These are phyloP conservation scores for Taiozyma sp. DNA, from an alignment of 1,139 yeast species.

Conservation along the genomic window DNA sequence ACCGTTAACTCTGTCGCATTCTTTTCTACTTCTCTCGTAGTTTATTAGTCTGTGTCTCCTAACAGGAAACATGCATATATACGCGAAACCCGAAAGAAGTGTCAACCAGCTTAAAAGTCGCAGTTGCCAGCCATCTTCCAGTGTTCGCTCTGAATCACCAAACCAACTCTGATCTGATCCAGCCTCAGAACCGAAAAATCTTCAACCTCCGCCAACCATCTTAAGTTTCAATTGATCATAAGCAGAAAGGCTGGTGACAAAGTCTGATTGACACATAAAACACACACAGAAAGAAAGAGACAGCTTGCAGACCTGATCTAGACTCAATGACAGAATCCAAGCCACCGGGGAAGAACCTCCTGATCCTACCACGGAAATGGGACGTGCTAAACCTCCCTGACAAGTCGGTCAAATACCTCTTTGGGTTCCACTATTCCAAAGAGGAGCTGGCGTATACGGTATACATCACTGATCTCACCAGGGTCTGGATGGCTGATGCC, in stretches of 20 bases:
- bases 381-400: slow-evolving; percentile 8
- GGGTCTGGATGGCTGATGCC: slow-evolving; percentile 21
- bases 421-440: slow-evolving; percentile 16
- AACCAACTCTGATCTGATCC: neutral
- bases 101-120: neutral
- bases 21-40: neutral
- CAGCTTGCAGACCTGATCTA: neutral
- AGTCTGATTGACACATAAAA: neutral
- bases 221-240: neutral
- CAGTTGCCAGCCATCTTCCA: neutral
- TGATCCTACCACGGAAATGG: slow-evolving; percentile 21
- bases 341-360: neutral
- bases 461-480: slow-evolving; percentile 19
- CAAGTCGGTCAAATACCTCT: slow-evolving; percentile 9
- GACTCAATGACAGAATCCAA: neutral
- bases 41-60: neutral
- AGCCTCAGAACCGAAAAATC: neutral
- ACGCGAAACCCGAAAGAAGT: neutral
- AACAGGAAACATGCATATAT: neutral
- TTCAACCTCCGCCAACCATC: neutral
- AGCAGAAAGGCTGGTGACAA: neutral
- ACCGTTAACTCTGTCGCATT: neutral
- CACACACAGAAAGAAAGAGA: neutral
- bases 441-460: slow-evolving; percentile 9
- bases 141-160: neutral